Conservation (phyloP, 495 filamentous ascomycete species). For the Penicillium macrosclerotiorum region DNA sequence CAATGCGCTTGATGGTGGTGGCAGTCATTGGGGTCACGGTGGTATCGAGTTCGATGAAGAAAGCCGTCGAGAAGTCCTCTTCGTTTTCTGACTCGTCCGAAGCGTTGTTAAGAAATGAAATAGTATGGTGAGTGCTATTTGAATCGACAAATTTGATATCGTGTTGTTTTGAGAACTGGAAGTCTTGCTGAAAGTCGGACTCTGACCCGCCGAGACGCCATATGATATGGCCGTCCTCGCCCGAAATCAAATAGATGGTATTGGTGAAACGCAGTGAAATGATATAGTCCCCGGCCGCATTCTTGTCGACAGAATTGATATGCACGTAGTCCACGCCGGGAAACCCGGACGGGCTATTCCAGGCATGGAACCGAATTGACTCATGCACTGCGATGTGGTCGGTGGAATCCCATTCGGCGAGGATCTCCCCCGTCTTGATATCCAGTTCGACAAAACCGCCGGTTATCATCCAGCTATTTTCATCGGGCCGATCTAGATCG, state of each 20-base stretch:
- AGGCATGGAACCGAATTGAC: conserved; percentile 7
- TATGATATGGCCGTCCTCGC: conserved; percentile 51
- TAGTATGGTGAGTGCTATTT: conserved; percentile 36
- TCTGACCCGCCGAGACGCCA: conserved; percentile 54
- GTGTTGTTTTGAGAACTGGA: conserved; percentile 59
- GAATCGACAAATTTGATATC: conserved; percentile 52
- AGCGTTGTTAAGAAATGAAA: conserved; percentile 54
- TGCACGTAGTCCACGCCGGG: conserved; percentile 56
- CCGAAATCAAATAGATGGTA: conserved; percentile 56
- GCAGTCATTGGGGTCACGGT: conserved; percentile 43
- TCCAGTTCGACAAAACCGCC: conserved; percentile 44
- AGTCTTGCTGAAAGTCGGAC: conserved; percentile 42
- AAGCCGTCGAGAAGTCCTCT: conserved; percentile 47
- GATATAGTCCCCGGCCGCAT: conserved; percentile 51
- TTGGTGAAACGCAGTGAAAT: conserved; percentile 54
- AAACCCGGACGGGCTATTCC: neutral
- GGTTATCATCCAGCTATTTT: conserved; percentile 27
- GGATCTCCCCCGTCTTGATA: conserved; percentile 31
- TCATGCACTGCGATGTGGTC: conserved; percentile 35
- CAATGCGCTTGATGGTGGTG: conserved; percentile 31
- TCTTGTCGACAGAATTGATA: conserved; percentile 58
- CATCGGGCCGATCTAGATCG: conserved; percentile 29
- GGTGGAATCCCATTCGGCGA: conserved; percentile 43
- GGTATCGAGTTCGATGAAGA: conserved; percentile 48
- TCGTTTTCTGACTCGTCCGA: conserved; percentile 36